Evolutionary conservation across 768 basidiomycete genomes (phyloP).

Genomic region (Peribolospora baueri): DNA sequence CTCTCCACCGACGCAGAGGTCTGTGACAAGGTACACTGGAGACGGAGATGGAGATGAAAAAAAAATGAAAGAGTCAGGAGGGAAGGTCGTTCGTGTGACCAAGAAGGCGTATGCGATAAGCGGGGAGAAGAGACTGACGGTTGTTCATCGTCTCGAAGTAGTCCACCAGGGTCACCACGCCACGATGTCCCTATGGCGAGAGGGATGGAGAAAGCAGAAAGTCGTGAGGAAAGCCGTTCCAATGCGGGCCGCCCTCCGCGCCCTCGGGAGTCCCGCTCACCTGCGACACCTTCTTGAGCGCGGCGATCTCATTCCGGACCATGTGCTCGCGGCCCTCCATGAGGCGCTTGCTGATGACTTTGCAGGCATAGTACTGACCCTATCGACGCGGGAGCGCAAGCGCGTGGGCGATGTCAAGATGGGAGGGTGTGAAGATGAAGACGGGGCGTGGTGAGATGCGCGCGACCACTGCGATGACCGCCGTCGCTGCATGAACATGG

Average conservation of each 20-base stretch:
- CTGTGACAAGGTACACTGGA: constrained; percentile 54
- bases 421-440: no score
- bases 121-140: neutral
- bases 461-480: no score
- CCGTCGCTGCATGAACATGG: no score
- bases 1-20: constrained; percentile 90
- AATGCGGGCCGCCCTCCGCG: no score
- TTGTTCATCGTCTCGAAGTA: constrained; percentile 44
- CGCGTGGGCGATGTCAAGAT: no score
- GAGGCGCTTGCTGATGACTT: constrained; percentile 97
- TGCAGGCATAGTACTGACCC: constrained; percentile 75
- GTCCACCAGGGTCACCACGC: constrained; percentile 82
- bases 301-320: constrained; percentile 90
- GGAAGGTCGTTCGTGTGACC: neutral
- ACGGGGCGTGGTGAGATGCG: no score
- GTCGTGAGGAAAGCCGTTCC: no score
- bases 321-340: constrained; percentile 97
- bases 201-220: no score
- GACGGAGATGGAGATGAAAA: neutral
- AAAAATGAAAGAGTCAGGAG: no score
- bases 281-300: constrained; percentile 76
- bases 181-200: constrained; percentile 32
- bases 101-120: neutral
- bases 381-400: no score
- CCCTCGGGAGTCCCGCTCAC: no score